Base-by-base conservation (phyloP, 2,329 filamentous ascomycete genomes). In the Lasiodiplodia theobromae region DNA sequence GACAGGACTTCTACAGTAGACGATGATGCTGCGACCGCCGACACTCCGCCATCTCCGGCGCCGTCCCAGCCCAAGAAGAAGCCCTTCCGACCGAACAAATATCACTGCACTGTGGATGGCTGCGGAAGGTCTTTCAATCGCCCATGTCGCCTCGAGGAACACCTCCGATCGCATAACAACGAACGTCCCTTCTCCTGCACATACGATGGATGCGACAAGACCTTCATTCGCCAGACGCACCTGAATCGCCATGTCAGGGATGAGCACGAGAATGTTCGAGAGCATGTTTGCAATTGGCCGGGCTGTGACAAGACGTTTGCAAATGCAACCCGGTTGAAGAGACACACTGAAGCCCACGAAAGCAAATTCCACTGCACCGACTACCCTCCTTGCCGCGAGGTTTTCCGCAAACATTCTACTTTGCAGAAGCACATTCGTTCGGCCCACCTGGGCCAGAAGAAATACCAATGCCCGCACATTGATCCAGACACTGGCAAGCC, bases 101-200 rank as follows among this genome's bases (percentile, higher is more conserved):
- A 94, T 71, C 82, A 84, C 67, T 97, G 95, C 80, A 89, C 91
- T 0, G 90, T 88, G 77, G 86, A 90, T 12, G 87, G 85, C 71
- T 98, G 95, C 77, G 81, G 83, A 69, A 96, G 96, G 81, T 89
- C 90, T 7, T 98, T 96, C 84, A 97, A 97, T 78, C 90, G 95
- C 3, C 94, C 93, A 0, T 91, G 91, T 40, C 89, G 93, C 34
- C 85, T 97, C 4, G 86, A 91, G 69, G 89, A 92, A 69, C 95
- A 98, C 75, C 81, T 95, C 28, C 87, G 93, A 71, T 94, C 92
- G 1, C 95, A 98, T 78, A 95, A 89, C 66, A 93, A 95, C 73
- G 92, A 95, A 73, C 89, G 94, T 1, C 89, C 93, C 0, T 96
- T 92, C 78, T 84, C 85, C 49, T 98, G 95, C 76, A 82, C 85